Evolutionary conservation across 164 flowering plant genomes (phyloP).

Genomic region (Magnolia officinalis): DNA sequence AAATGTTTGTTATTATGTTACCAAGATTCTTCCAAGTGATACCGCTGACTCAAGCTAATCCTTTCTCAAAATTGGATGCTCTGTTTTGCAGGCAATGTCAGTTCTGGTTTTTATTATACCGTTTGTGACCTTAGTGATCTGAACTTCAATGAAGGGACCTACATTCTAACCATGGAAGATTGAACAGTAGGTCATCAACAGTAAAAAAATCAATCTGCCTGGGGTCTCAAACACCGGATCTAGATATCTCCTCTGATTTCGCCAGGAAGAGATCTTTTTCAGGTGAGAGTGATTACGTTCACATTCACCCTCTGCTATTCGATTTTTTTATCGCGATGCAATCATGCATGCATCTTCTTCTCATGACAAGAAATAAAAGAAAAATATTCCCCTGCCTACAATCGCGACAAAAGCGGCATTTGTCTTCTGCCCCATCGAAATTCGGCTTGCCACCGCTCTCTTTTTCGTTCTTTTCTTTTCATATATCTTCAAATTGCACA

Average conservation of each 20-base stretch:
- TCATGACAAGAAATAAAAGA: neutral
- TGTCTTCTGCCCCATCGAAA: neutral
- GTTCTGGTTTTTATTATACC: constrained; percentile 20
- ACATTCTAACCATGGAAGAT: neutral
- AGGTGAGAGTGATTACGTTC: neutral
- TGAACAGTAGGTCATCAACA: neutral
- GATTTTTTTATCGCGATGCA: constrained; percentile 24
- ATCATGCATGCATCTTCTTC: constrained; percentile 37
- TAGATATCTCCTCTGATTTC: neutral
- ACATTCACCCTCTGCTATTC: constrained; percentile 3
- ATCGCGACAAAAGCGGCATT: constrained; percentile 25
- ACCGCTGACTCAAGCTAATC: neutral
- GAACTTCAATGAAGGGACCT: constrained; percentile 8
- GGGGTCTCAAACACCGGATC: constrained; percentile 1
- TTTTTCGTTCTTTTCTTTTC: neutral
- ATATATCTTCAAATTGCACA: constrained; percentile 1
- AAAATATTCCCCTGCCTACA: constrained; percentile 29
- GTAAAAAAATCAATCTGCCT: neutral
- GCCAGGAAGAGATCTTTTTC: neutral
- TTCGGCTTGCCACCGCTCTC: neutral
- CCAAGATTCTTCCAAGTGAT: neutral
- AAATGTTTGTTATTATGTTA: no score
- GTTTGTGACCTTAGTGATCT: constrained; percentile 21
- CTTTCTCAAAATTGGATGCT: neutral
- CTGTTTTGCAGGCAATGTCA: constrained; percentile 29